These are phyloP conservation scores for Wickerhamomyces chaumierensis DNA, from an alignment of 805 yeast genomes.

Conservation along the genomic window DNA sequence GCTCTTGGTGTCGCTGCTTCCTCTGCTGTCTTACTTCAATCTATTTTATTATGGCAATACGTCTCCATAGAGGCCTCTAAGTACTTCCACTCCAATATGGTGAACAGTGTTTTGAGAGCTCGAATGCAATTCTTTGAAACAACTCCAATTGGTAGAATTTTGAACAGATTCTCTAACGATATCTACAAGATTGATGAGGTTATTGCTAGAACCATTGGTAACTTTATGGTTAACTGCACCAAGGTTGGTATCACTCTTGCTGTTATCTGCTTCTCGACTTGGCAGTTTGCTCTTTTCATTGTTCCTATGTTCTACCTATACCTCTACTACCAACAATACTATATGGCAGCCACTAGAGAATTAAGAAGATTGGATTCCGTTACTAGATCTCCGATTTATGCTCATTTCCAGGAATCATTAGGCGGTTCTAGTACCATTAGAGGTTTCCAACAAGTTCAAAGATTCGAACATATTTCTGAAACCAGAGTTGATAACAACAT, in stretches of 20 bases:
- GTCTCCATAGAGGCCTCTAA: conserved; percentile 8
- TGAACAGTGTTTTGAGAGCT: conserved; percentile 45
- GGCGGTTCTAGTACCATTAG: conserved; percentile 55
- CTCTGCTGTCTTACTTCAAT: too few species aligned
- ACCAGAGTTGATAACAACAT: conserved; percentile 46
- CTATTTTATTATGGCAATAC: too few species aligned
- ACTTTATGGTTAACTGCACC: too few species aligned
- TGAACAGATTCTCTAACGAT: conserved; percentile 76
- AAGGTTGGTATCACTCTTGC: conserved; percentile 53
- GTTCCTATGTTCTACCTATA: too few species aligned
- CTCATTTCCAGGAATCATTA: conserved; percentile 59
- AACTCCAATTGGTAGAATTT: conserved; percentile 73
- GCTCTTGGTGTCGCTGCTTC: too few species aligned
- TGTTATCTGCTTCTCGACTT: too few species aligned
- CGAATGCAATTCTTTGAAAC: conserved; percentile 77
- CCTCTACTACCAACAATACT: too few species aligned
- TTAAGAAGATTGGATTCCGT: conserved; percentile 67
- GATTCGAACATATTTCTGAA: conserved; percentile 36
- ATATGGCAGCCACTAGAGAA: conserved; percentile 65
- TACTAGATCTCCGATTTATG: conserved; percentile 55
- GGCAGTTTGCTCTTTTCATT: too few species aligned
- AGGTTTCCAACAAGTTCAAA: conserved; percentile 32
- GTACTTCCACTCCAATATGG: conserved; percentile 32
- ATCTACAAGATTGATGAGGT: too few species aligned
- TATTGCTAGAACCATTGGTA: too few species aligned